Percentiles rank a stretch among this genome's conserved stretches.
phyloP scores from a whole-genome alignment of 2,329 filamentous ascomycete genomes.

The Septoria petroselini region DNA sequence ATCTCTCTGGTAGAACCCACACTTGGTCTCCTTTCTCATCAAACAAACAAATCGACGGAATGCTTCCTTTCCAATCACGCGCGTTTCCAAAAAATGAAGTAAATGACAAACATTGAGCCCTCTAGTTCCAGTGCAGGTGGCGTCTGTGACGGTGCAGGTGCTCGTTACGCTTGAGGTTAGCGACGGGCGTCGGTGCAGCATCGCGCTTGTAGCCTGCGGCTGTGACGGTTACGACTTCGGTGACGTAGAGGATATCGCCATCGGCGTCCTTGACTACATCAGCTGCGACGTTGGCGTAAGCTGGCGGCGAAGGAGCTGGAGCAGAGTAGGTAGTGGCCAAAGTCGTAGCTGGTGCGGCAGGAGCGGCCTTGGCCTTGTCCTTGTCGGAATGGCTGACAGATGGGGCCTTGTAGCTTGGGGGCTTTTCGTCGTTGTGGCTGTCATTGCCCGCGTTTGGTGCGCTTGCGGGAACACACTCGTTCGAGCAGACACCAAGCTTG shows the following conservation, averaged over 20 bases:
- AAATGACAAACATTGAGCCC: background rate
- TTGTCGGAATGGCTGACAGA: background rate
- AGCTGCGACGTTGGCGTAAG: slow-evolving; percentile 5
- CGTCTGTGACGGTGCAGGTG: slow-evolving; percentile 16
- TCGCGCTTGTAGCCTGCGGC: slow-evolving; percentile 17
- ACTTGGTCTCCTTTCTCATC: background rate
- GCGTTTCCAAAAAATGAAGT: background rate
- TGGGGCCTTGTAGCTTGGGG: slow-evolving; percentile 7
- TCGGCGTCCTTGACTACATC: slow-evolving; percentile 2
- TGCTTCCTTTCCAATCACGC: background rate
- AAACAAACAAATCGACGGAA: background rate
- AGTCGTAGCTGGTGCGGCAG: slow-evolving; percentile 1
- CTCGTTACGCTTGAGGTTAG: slow-evolving; percentile 12
- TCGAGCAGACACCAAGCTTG: slow-evolving; percentile 23
- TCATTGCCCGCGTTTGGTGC: slow-evolving; percentile 6
- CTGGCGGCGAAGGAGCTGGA: slow-evolving; percentile 9
- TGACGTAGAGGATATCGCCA: slow-evolving; percentile 18
- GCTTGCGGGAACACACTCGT: slow-evolving; percentile 17
- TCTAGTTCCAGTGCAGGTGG: background rate
- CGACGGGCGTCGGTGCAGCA: slow-evolving; percentile 13
- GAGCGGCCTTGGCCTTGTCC: background rate
- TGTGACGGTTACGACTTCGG: slow-evolving; percentile 18
- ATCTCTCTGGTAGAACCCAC: too few species aligned
- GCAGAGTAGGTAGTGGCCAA: slow-evolving; percentile 10
- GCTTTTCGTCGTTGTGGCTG: background rate